Percentiles rank a stretch among this genome's conserved stretches.
These are phyloP conservation scores for Phytophthora nicotianae DNA, from an alignment of 352 stramenopile genomes.

Conservation along the genomic window DNA sequence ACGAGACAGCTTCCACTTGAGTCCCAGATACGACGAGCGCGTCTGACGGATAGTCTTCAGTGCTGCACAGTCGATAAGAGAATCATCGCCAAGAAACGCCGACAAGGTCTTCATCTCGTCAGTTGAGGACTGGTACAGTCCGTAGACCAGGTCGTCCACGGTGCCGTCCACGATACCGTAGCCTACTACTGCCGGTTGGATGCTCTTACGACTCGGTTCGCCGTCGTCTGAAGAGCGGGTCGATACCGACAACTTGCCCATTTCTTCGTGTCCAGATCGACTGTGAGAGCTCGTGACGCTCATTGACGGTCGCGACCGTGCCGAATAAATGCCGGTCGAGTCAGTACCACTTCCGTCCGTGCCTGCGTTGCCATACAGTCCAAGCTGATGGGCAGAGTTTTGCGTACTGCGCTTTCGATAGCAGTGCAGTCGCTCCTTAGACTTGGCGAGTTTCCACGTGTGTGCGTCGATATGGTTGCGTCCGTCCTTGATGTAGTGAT, in stretches of 20 bases:
- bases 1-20: slow-evolving; percentile 78
- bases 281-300: slow-evolving; percentile 37
- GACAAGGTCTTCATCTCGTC: slow-evolving; percentile 67
- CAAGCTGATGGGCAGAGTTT: slow-evolving; percentile 35
- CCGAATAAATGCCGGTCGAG: slow-evolving; percentile 28
- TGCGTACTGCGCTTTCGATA: slow-evolving; percentile 51
- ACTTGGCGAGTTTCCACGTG: slow-evolving; percentile 73
- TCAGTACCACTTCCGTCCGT: slow-evolving; percentile 2
- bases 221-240: slow-evolving; percentile 39
- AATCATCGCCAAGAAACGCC: slow-evolving; percentile 54
- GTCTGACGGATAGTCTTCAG: slow-evolving; percentile 61
- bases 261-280: slow-evolving; percentile 31
- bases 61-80: slow-evolving; percentile 68
- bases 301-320: slow-evolving; percentile 32
- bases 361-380: slow-evolving; percentile 40
- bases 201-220: slow-evolving; percentile 50
- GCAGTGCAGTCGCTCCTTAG: slow-evolving; percentile 69
- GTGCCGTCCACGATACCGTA: slow-evolving; percentile 51
- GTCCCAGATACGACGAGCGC: slow-evolving; percentile 61
- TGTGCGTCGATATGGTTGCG: slow-evolving; percentile 61
- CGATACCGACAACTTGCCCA: slow-evolving; percentile 20
- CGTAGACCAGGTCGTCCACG: slow-evolving; percentile 62
- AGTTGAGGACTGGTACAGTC: slow-evolving; percentile 52
- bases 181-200: slow-evolving; percentile 52
- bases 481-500: slow-evolving; percentile 59